These are phyloP conservation scores for Whalleya microplaca DNA, from an alignment of 2,329 filamentous ascomycete species.

Conservation along the genomic window DNA sequence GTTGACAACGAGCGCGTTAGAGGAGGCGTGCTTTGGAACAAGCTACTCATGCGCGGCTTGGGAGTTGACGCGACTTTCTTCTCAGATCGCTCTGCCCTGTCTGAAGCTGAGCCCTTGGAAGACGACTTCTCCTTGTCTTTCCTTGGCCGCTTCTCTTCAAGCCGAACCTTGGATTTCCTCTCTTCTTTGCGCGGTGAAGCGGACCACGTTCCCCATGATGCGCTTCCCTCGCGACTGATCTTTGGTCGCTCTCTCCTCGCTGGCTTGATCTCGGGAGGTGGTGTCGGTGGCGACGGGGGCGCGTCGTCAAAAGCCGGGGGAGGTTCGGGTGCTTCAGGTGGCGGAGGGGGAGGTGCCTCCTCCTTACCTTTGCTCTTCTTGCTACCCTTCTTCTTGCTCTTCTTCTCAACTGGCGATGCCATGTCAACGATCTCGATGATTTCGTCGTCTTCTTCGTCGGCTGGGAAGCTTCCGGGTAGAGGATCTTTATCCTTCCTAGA, in stretches of 20 bases:
- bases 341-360: slow-evolving; percentile 41
- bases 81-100: slow-evolving; percentile 48
- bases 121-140: slow-evolving; percentile 65
- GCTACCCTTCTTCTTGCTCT: slow-evolving; percentile 43
- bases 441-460: slow-evolving; percentile 42
- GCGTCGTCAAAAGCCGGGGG: slow-evolving; percentile 53
- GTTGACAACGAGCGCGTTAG: slow-evolving; percentile 71
- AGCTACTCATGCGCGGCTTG: slow-evolving; percentile 62
- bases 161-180: slow-evolving; percentile 65
- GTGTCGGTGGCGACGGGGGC: slow-evolving; percentile 53
- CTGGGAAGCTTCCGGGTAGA: slow-evolving; percentile 38
- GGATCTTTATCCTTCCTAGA: slow-evolving; percentile 41
- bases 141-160: slow-evolving; percentile 65
- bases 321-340: slow-evolving; percentile 39
- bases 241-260: slow-evolving; percentile 77
- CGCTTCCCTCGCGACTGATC: slow-evolving; percentile 69
- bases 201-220: slow-evolving; percentile 78
- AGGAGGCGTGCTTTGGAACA: slow-evolving; percentile 70
- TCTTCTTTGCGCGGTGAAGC: slow-evolving; percentile 61
- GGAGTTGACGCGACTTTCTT: slow-evolving; percentile 53
- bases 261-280: slow-evolving; percentile 60
- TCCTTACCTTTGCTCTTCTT: slow-evolving; percentile 43
- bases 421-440: slow-evolving; percentile 57
- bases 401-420: slow-evolving; percentile 46
- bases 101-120: slow-evolving; percentile 74